Conservation (phyloP, 495 filamentous ascomycete species). For the Emericellopsis terricola region DNA sequence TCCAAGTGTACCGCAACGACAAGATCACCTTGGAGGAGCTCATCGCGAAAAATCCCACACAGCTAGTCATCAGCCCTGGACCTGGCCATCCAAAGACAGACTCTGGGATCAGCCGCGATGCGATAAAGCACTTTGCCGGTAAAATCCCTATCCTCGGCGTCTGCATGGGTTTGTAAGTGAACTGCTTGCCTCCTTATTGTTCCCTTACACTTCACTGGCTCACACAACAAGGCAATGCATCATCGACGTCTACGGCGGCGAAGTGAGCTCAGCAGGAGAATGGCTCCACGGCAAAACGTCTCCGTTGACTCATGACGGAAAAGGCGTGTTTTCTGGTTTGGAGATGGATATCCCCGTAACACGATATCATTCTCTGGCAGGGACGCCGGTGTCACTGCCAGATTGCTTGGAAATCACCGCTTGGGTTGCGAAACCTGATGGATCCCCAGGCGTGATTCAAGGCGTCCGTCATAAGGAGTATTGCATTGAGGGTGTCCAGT, state of each 20-base stretch:
- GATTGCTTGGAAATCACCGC: constrained; percentile 78
- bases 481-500: constrained; percentile 85
- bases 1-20: constrained; percentile 84
- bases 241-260: constrained; percentile 75
- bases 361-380: constrained; percentile 90
- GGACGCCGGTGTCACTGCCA: constrained; percentile 77
- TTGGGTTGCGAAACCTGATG: constrained; percentile 54
- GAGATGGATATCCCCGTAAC: constrained; percentile 70
- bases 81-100: constrained; percentile 83
- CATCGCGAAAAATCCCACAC: constrained; percentile 66
- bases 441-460: constrained; percentile 74
- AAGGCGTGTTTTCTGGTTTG: constrained; percentile 69
- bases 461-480: constrained; percentile 85
- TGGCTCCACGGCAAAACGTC: constrained; percentile 97
- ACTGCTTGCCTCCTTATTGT: neutral
- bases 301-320: constrained; percentile 66
- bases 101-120: constrained; percentile 80
- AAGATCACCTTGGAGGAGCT: constrained; percentile 72
- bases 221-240: constrained; percentile 59
- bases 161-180: constrained; percentile 90
- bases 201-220: neutral
- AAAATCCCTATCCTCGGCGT: constrained; percentile 95
- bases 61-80: constrained; percentile 87
- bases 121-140: constrained; percentile 81
- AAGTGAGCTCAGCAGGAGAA: constrained; percentile 84